Conservation (phyloP, 192 early-diverging fungal genomes). For the Coemansia sp. region DNA sequence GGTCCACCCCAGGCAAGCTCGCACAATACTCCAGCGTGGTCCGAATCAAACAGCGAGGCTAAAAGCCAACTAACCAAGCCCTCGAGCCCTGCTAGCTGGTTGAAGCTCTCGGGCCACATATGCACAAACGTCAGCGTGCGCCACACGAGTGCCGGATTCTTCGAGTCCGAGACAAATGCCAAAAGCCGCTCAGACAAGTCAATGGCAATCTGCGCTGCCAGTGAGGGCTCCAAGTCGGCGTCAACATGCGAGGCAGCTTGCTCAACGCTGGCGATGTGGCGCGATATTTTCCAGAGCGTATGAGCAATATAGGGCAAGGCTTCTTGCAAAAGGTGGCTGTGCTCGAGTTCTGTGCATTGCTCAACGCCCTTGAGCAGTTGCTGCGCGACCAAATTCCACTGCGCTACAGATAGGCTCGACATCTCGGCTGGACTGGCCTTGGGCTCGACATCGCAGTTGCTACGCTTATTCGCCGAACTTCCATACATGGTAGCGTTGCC, state of each 20-base stretch:
- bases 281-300: slow-evolving; percentile 19
- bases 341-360: slow-evolving; percentile 20
- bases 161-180: slow-evolving; percentile 27
- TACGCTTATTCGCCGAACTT: background rate
- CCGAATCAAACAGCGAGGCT: slow-evolving; percentile 17
- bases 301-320: slow-evolving; percentile 40
- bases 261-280: background rate
- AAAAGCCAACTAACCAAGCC: slow-evolving; percentile 15
- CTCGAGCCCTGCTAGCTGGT: slow-evolving; percentile 28
- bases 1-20: slow-evolving; percentile 16
- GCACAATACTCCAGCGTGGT: slow-evolving; percentile 18
- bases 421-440: background rate
- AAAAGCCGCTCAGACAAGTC: slow-evolving; percentile 35
- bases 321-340: background rate
- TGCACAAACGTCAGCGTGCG: slow-evolving; percentile 40
- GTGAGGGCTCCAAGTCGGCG: background rate
- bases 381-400: slow-evolving; percentile 29
- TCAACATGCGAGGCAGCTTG: slow-evolving; percentile 2
- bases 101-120: slow-evolving; percentile 31
- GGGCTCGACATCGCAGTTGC: background rate
- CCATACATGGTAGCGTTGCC: slow-evolving; percentile 11
- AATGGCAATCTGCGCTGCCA: slow-evolving; percentile 18
- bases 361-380: slow-evolving; percentile 26
- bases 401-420: slow-evolving; percentile 25
- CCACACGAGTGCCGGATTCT: slow-evolving; percentile 26